These are phyloP conservation scores for Nicotiana obtusifolia DNA, from an alignment of 257 asterid genomes.

Conservation along the genomic window DNA sequence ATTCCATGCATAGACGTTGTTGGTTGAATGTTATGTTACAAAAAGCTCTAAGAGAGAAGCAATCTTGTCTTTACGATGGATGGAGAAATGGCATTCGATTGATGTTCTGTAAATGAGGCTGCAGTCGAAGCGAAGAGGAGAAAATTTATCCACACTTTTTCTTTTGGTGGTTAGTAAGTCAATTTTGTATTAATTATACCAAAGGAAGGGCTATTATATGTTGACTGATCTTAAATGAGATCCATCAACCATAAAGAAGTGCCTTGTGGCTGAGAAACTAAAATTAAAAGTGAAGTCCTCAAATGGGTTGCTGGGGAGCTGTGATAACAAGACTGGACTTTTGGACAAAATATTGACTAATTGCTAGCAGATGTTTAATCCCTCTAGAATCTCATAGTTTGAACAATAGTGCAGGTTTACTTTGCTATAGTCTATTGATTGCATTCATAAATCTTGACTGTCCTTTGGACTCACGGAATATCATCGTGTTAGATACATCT, in stretches of 20 bases:
- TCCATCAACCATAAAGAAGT: background rate
- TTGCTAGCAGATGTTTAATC: background rate
- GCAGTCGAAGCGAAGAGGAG: background rate
- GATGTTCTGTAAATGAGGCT: background rate
- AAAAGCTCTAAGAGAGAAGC: background rate
- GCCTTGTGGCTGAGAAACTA: background rate
- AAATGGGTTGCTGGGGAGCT: background rate
- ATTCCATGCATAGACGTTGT: background rate
- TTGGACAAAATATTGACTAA: background rate
- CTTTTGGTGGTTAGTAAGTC: background rate
- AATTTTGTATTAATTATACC: background rate
- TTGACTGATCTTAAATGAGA: background rate
- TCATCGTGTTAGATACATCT: background rate
- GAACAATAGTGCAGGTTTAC: background rate
- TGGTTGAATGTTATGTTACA: background rate
- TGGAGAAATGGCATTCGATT: background rate
- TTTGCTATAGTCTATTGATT: background rate
- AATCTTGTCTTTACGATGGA: background rate
- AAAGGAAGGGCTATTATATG: background rate
- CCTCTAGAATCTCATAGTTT: background rate
- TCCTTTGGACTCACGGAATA: background rate
- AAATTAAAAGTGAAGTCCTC: background rate
- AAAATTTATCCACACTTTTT: background rate
- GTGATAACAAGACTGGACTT: background rate
- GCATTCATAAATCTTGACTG: background rate